phyloP scores from a whole-genome alignment of 2,329 filamentous ascomycete species.

The Gremmenia infestans region DNA sequence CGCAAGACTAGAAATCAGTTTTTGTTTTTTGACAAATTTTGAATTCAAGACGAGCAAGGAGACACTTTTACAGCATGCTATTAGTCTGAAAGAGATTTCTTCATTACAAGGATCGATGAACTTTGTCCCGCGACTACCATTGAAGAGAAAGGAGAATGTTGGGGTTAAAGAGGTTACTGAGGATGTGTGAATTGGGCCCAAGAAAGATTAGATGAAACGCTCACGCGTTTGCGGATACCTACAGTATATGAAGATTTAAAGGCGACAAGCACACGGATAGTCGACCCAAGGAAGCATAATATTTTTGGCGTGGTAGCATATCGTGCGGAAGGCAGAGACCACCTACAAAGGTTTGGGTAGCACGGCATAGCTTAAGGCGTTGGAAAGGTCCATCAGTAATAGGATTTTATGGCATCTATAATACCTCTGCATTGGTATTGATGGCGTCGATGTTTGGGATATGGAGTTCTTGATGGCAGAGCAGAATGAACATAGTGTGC shows the following conservation, averaged over 20 bases:
- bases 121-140: slow-evolving; percentile 27
- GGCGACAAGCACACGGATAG: background rate
- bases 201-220: background rate
- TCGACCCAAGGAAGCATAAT: background rate
- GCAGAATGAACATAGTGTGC: slow-evolving; percentile 12
- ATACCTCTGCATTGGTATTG: slow-evolving; percentile 6
- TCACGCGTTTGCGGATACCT: background rate
- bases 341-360: background rate
- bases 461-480: slow-evolving; percentile 11
- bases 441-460: background rate
- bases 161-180: slow-evolving; percentile 23
- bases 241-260: background rate
- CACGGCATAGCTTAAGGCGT: slow-evolving; percentile 1
- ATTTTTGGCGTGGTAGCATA: background rate
- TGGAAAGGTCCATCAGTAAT: background rate
- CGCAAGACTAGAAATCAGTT: slow-evolving; percentile 80
- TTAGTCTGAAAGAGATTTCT: slow-evolving; percentile 34
- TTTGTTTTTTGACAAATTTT: slow-evolving; percentile 82
- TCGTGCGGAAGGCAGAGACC: background rate
- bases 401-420: slow-evolving; percentile 11
- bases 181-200: slow-evolving; percentile 15
- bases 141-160: slow-evolving; percentile 21
- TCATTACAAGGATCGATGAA: slow-evolving; percentile 31
- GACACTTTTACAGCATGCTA: slow-evolving; percentile 47
- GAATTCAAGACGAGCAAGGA: slow-evolving; percentile 63